phyloP scores from a whole-genome alignment of 2,329 filamentous ascomycete species.

The Fusarium albidum region DNA sequence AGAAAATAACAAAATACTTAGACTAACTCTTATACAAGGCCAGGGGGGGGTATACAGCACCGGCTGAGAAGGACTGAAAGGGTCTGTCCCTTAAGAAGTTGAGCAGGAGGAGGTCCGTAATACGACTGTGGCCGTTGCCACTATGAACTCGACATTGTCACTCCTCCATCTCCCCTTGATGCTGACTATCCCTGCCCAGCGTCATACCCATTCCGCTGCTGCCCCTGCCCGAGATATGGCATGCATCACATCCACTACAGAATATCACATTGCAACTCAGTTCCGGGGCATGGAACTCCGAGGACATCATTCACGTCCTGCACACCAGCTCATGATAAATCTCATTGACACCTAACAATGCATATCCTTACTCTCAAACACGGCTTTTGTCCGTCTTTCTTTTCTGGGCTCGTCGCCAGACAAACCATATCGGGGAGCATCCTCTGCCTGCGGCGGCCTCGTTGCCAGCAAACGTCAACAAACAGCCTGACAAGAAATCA shows the following conservation, averaged over 20 bases:
- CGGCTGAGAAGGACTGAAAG: slow-evolving; percentile 1
- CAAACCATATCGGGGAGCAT: slow-evolving; percentile 3
- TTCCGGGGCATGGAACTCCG: too few species aligned
- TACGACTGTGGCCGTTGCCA: background rate
- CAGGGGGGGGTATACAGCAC: slow-evolving; percentile 1
- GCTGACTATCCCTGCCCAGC: background rate
- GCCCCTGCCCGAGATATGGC: slow-evolving; percentile 10
- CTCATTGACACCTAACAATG: slow-evolving; percentile 27
- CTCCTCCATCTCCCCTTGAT: background rate
- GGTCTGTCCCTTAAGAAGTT: background rate
- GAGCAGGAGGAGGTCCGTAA: background rate
- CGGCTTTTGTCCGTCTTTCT: slow-evolving; percentile 26
- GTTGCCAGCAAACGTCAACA: slow-evolving; percentile 15
- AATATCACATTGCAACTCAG: too few species aligned
- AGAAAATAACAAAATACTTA: too few species aligned
- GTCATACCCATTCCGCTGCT: background rate
- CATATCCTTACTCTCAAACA: slow-evolving; percentile 11
- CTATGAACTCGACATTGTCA: background rate
- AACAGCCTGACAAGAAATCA: slow-evolving; percentile 29
- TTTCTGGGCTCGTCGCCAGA: slow-evolving; percentile 10
- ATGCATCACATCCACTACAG: background rate
- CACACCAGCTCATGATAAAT: slow-evolving; percentile 2
- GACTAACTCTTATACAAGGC: too few species aligned
- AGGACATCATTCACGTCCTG: too few species aligned
- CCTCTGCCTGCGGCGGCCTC: slow-evolving; percentile 4